A percentile compares a stretch with the other conserved stretches of the same genome.
phyloP scores from a whole-genome alignment of 352 stramenopile genomes.

The Phytophthora melonis region DNA sequence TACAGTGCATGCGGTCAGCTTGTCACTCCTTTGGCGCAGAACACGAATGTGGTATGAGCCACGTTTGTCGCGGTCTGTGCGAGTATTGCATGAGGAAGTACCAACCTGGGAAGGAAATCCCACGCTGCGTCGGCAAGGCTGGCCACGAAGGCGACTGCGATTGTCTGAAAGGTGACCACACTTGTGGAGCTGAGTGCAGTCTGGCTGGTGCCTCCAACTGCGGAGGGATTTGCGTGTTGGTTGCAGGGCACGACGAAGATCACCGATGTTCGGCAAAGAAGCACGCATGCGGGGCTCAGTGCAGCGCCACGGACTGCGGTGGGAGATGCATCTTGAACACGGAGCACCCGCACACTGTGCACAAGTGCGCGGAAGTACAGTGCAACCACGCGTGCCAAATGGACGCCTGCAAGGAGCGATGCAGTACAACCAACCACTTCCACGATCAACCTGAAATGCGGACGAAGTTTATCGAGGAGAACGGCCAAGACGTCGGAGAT shows the following conservation, averaged over 20 bases:
- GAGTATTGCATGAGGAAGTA: slow-evolving; percentile 41
- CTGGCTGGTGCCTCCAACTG: slow-evolving; percentile 46
- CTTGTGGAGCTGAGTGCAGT: slow-evolving; percentile 40
- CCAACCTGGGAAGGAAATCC: slow-evolving; percentile 29
- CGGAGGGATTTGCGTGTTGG: slow-evolving; percentile 35
- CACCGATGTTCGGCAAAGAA: slow-evolving; percentile 50
- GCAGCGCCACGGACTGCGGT: slow-evolving; percentile 41
- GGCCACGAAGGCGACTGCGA: slow-evolving; percentile 53
- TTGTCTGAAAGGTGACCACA: slow-evolving; percentile 49
- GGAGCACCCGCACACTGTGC: slow-evolving; percentile 39
- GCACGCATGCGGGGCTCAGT: slow-evolving; percentile 43
- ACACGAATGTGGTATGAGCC: slow-evolving; percentile 56
- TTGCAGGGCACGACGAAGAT: slow-evolving; percentile 33
- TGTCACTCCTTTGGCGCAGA: slow-evolving; percentile 38
- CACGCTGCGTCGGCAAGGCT: slow-evolving; percentile 38
- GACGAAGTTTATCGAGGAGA: slow-evolving; percentile 39
- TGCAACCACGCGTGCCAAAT: slow-evolving; percentile 50
- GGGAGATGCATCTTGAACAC: slow-evolving; percentile 43
- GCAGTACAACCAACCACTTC: slow-evolving; percentile 51
- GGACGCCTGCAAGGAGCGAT: slow-evolving; percentile 41
- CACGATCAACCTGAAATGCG: slow-evolving; percentile 33
- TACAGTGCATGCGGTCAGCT: slow-evolving; percentile 48
- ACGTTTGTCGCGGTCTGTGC: slow-evolving; percentile 46
- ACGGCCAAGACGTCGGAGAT: slow-evolving; percentile 3
- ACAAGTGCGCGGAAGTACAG: slow-evolving; percentile 46